These are phyloP conservation scores for Fraxinus baroniana DNA, from an alignment of 305 asterid species.

Conservation along the genomic window DNA sequence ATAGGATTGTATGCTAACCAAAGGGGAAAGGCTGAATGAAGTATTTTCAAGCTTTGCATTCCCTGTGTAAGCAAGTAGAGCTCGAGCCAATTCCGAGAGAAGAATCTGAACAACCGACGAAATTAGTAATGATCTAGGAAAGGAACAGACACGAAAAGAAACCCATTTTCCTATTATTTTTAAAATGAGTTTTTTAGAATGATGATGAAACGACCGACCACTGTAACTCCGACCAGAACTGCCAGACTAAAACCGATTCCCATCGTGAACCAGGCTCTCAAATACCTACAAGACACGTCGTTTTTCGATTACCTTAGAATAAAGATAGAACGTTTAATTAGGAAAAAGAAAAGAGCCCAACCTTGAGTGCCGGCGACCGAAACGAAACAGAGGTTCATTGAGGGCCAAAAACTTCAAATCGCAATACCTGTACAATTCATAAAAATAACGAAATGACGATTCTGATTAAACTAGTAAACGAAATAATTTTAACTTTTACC, in stretches of 20 bases:
- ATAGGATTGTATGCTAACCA: conserved; percentile 42
- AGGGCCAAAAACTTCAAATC: conserved; percentile 59
- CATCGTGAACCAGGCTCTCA: conserved; percentile 68
- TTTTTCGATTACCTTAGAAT: neutral
- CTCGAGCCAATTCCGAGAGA: conserved; percentile 46
- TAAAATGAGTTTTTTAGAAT: conserved; percentile 4
- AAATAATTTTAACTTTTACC: conserved; percentile 32
- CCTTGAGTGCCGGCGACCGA: conserved; percentile 75
- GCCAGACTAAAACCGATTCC: conserved; percentile 75
- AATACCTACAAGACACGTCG: conserved; percentile 35
- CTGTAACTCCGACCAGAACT: conserved; percentile 53
- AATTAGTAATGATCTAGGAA: neutral
- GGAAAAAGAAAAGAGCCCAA: conserved; percentile 14
- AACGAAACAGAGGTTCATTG: conserved; percentile 64
- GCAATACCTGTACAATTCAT: conserved; percentile 57
- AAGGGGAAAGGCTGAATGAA: conserved; percentile 41
- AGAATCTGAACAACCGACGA: conserved; percentile 41
- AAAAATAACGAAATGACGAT: neutral
- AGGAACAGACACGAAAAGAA: neutral
- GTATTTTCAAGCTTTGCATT: conserved; percentile 31
- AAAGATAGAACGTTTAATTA: neutral
- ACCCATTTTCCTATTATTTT: conserved; percentile 3
- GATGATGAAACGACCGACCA: conserved; percentile 38
- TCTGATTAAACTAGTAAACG: neutral
- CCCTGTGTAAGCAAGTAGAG: conserved; percentile 41